Evolutionary conservation across 208 protist species (phyloP), one percentile per base, ranked within the genome.

Genomic region (Trypanosoma grayi): DNA sequence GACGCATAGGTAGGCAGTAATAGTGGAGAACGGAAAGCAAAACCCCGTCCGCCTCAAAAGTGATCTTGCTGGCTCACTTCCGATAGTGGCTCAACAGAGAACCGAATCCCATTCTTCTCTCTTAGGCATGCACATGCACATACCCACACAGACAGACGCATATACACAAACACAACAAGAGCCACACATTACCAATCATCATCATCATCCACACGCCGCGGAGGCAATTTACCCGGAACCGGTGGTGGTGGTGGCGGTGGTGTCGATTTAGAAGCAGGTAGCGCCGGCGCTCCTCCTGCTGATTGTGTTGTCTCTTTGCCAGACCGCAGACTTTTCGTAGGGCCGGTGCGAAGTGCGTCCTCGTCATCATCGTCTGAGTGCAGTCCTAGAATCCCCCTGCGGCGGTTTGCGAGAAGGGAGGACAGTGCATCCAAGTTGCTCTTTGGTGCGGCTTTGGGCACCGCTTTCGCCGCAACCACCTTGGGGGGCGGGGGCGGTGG

Each of bases 361-460:
- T 68, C 68, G 18, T 75, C 69, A 43, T 76, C 70, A 0, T 76
- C 63, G 37, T 76, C 70, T n/a, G 70, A 76, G 36, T 76, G 70
- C 60, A 70, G 62, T 33, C 70, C 70, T 1, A 69, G 39, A 57
- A 76, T 76, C 10, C 70, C 70, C 33, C 48, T 62, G 14, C 70
- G 61, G 33, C 70, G 53, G 48, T 70, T 76, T 22, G 60, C 63
- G 45, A 76, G 60, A 44, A 74, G 51, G 20, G 55, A 66, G 27
- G 60, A 68, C 4, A 74, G 27, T 25, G 68, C 39, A 47, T 67
- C 61, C 28, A 74, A 34, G 45, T 74, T 55, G 37, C 50, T 74
- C 39, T 67, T 67, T 27, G 59, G n/a, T 22, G 51, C 47, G 0
- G 5, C 22, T 34, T 66, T 58, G 2, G 60, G 14, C 16, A 27